phyloP scores from a whole-genome alignment of 139 green algal species.

The Eudorina sp. region DNA sequence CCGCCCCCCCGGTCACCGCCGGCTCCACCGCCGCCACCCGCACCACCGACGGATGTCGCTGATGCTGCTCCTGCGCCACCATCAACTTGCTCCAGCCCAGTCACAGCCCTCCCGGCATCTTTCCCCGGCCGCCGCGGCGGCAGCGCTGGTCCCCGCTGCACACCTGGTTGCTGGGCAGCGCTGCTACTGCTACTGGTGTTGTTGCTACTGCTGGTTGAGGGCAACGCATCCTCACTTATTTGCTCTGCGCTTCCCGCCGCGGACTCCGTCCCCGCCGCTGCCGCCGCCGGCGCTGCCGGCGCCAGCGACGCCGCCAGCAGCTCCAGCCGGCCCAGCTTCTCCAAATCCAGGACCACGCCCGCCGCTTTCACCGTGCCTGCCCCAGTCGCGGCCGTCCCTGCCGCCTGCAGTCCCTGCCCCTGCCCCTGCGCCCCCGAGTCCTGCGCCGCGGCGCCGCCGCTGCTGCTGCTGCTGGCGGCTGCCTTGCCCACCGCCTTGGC shows the following conservation, averaged over 20 bases:
- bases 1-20: background rate
- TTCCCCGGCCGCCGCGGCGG: background rate
- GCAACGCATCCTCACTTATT: too few relatives aligned
- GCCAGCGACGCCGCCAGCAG: constrained; percentile 48
- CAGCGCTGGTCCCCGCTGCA: constrained; percentile 4
- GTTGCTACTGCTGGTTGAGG: background rate
- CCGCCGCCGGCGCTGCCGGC: background rate
- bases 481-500: constrained; percentile 3
- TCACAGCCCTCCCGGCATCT: background rate
- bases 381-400: background rate
- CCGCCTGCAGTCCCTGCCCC: background rate
- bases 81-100: background rate
- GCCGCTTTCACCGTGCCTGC: background rate
- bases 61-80: background rate
- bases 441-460: background rate
- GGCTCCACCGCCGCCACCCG: background rate
- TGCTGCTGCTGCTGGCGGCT: background rate
- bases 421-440: background rate
- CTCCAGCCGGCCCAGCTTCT: constrained; percentile 60
- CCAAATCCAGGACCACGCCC: constrained; percentile 25
- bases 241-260: too few relatives aligned
- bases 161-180: background rate
- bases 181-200: background rate
- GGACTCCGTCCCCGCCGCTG: background rate
- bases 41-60: background rate